Evolutionary conservation across 371 early-diverging fungal species (phyloP).

Genomic region (Mortierella sp.): DNA sequence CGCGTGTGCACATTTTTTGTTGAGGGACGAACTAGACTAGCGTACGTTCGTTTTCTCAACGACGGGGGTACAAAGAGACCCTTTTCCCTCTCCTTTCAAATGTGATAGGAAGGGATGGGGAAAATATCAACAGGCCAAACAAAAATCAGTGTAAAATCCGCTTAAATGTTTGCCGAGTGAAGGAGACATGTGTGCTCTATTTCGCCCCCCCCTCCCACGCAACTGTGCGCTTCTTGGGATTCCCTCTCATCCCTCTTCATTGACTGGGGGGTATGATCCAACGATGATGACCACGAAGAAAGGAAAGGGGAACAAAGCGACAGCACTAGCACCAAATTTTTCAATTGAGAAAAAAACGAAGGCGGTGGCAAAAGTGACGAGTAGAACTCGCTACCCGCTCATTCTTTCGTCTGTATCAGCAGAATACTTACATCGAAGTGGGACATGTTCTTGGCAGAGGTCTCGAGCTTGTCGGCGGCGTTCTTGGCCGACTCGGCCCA

Average conservation of each 20-base stretch:
- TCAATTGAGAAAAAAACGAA: too few relatives aligned
- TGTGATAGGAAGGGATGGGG: neutral
- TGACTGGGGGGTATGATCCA: neutral
- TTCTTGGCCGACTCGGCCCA: slow-evolving; percentile 52
- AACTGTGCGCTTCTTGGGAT: too few relatives aligned
- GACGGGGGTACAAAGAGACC: slow-evolving; percentile 3
- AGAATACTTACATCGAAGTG: slow-evolving; percentile 24
- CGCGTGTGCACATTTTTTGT: neutral
- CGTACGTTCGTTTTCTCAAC: neutral
- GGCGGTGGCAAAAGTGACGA: too few relatives aligned
- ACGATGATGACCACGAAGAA: neutral
- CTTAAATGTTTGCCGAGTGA: too few relatives aligned
- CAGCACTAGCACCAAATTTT: neutral
- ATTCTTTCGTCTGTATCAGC: neutral
- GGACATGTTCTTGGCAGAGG: slow-evolving; percentile 34
- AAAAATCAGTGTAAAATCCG: too few relatives aligned
- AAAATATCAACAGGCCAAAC: too few relatives aligned
- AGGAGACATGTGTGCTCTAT: too few relatives aligned
- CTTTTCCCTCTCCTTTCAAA: neutral
- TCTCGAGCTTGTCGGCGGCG: slow-evolving; percentile 42
- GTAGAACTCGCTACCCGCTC: too few relatives aligned
- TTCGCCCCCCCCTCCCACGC: too few relatives aligned
- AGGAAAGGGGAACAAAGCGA: neutral
- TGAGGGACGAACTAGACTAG: too few relatives aligned
- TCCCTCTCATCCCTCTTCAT: neutral